Percentiles rank a stretch among this genome's conserved stretches.
Evolutionary conservation across 768 basidiomycete genomes (phyloP).

Genomic region (Leccinum disarticulatum): DNA sequence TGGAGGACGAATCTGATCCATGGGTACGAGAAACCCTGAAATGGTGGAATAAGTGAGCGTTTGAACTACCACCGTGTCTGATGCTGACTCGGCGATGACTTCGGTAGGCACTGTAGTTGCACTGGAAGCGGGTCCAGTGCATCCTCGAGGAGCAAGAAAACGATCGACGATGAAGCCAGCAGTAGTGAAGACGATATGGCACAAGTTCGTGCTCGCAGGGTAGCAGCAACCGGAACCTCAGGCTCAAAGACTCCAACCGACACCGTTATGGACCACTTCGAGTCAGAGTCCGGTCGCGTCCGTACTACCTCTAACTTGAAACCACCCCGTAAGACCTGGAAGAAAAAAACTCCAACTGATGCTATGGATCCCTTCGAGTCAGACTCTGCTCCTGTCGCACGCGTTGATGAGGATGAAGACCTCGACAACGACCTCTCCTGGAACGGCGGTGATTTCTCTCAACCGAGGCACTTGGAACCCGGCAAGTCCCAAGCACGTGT

Average conservation of each 20-base stretch:
- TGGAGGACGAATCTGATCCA: not conserved
- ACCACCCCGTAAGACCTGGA: too few species aligned
- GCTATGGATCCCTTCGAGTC: too few species aligned
- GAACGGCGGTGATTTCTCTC: too few species aligned
- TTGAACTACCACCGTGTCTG: not conserved
- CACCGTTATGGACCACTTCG: not conserved
- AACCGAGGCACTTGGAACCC: too few species aligned
- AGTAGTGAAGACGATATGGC: slow-evolving; percentile 2
- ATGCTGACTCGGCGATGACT: not conserved
- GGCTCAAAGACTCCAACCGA: not conserved
- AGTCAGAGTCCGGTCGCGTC: too few species aligned
- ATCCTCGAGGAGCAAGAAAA: not conserved
- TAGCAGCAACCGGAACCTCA: not conserved
- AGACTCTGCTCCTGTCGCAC: too few species aligned
- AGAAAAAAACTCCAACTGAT: too few species aligned
- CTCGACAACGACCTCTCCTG: too few species aligned
- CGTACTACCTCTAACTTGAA: too few species aligned
- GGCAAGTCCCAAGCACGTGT: too few species aligned
- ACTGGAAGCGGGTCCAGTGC: not conserved
- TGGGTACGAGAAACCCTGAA: slow-evolving; percentile 1
- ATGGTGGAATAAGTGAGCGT: slow-evolving; percentile 6
- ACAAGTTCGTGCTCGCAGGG: not conserved
- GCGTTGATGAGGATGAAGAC: not conserved
- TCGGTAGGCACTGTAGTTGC: not conserved
- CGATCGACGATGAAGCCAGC: not conserved